Base-by-base conservation (phyloP, 768 basidiomycete genomes). In the Cantharellus cinnabarinus region DNA sequence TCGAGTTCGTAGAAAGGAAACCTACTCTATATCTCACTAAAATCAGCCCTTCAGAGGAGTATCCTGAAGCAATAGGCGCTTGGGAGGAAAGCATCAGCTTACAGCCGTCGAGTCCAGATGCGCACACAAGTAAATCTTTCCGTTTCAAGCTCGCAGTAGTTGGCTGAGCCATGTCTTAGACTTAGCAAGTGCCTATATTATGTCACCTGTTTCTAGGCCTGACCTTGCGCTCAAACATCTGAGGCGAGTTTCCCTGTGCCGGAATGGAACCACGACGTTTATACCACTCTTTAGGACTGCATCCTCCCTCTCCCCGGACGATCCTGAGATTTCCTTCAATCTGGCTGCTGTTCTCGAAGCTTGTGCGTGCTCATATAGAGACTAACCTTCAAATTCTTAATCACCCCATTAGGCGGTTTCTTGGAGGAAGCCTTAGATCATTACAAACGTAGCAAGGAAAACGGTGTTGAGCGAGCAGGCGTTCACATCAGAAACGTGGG, bases 311-410 rank as follows among this genome's bases (percentile, higher is more conserved):
- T 77, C 82, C 61, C 89, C 89, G 52, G 84, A 88, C 69, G 89
- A 91, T 74, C 82, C 85, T 68, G 89, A 91, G 69, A 88, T 90
- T 66, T 82, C 85, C 14, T 91, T 89, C 75, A 91, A 91, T 72
- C 78, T 89, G 60, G 89, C 85, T 56, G 89, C 87, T 51, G 86
- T 91, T 65, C 76, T 90, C 61, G 89, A 91, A 80, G 88, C 89
- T 59, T 79, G 89, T 87, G 64, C 65, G 82, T 75, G 41, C 5
- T 38, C 4, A 14, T 2, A n/a, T 10, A 2, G 29, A 34, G 10
- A 34, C 55, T 4, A 4, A 3, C 3, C 58, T 42, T 15, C 55
- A 3, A 41, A 56, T 14, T 34, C 2, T 29, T 4, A 29, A 63
- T 67, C 71, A 63, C 64, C 61, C 62, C 60, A 44, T 20, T 70